Percentiles rank a stretch among this genome's conserved stretches.
Conservation (phyloP, 352 stramenopile genomes). For the Phytophthora sojae region DNA sequence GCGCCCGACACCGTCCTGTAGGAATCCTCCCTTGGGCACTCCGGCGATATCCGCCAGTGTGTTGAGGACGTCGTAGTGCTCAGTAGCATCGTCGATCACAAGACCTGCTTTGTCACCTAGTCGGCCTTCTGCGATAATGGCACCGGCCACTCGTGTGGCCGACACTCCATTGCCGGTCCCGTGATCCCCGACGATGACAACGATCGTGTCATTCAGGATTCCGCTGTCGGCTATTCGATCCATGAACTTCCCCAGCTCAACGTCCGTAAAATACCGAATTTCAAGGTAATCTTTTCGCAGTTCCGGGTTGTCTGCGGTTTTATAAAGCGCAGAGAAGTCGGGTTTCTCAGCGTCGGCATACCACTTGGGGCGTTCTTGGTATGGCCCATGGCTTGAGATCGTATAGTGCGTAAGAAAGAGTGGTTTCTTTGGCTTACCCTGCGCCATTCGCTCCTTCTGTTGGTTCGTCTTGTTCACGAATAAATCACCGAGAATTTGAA, state of each 20-base stretch:
- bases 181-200: slow-evolving; percentile 57
- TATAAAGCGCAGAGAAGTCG: slow-evolving; percentile 54
- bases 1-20: neutral
- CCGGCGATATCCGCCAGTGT: slow-evolving; percentile 65
- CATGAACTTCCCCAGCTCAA: slow-evolving; percentile 58
- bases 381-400: slow-evolving; percentile 54
- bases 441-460: slow-evolving; percentile 26
- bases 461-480: slow-evolving; percentile 46
- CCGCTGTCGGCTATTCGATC: slow-evolving; percentile 44
- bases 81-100: neutral
- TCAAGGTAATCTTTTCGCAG: slow-evolving; percentile 53
- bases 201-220: slow-evolving; percentile 61
- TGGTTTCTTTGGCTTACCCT: slow-evolving; percentile 33
- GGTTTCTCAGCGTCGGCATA: slow-evolving; percentile 45
- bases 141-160: slow-evolving; percentile 40
- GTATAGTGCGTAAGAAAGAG: slow-evolving; percentile 62
- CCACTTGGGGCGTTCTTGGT: slow-evolving; percentile 41
- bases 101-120: neutral
- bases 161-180: slow-evolving; percentile 44
- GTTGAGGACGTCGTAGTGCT: slow-evolving; percentile 44
- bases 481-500: slow-evolving; percentile 50
- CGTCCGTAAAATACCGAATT: slow-evolving; percentile 63
- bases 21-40: slow-evolving; percentile 49
- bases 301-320: slow-evolving; percentile 25
- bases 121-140: neutral